Evolutionary conservation across 306 rosid genomes (phyloP), one percentile per base, ranked within the genome.

Genomic region (Pterocarpus macrocarpus): DNA sequence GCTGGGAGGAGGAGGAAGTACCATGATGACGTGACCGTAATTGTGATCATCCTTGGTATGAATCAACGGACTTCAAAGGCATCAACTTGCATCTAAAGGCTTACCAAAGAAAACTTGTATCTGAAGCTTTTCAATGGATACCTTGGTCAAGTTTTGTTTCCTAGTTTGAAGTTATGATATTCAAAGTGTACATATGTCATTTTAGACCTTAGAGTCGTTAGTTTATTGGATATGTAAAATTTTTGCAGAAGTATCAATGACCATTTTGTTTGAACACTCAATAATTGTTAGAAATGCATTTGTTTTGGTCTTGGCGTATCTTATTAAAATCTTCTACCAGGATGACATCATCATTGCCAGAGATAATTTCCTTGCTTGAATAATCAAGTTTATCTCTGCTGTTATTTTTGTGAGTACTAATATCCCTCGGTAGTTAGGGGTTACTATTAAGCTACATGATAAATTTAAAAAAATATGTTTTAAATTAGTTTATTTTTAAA

Each of bases 21-120:
- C 81, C 99, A 96, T 69, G 99, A 96, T 70, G 99, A 96, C 38
- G 98, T 96, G 7, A 96, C 99, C 2, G 90, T 96, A 63, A 96
- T 96, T 53, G 97, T 94, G 75, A 83, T 96, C 78, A 86, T 85
- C 59, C 97, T 96, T 36, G 99, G 99, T 71, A 86, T 88, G 88
- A 88, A 94, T 85, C 90, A 96, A 45, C 87, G 99, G 55, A 96
- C 99, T 69, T 87, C 98, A 70, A 94, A 89, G 86, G 99, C 99
- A 65, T 94, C 99, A 65, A 90, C 85, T 47, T 88, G 86, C 85
- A 84, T 85, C 70, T 92, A 71, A 52, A 78, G 65, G 68, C 28
- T 55, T 12, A 1, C 61, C 32, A 34, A 43, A 71, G 56, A 33
- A 82, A 52, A 38, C 64, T 72, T 39, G 38, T 35, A 35, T 73